Conservation (phyloP, 2,329 filamentous ascomycete genomes). For the Fusarium odoratissimum region DNA sequence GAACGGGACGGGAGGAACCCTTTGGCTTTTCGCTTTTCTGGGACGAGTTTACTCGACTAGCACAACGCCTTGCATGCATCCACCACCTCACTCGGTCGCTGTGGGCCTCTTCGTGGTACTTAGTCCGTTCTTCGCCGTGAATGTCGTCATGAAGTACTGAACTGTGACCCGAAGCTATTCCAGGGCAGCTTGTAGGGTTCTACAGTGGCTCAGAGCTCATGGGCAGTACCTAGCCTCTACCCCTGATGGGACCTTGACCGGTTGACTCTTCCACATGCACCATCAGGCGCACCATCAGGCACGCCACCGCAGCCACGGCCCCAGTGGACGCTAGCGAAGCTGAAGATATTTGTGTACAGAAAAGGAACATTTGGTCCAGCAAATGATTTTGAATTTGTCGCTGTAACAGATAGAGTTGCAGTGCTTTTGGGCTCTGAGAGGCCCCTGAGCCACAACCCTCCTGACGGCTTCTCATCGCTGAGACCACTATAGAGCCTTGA, state of each 20-base stretch:
- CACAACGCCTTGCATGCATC: conserved; percentile 45
- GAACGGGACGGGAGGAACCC: conserved; percentile 46
- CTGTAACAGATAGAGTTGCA: neutral
- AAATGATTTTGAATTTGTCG: neutral
- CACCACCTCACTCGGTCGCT: conserved; percentile 41
- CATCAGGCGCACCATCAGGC: conserved; percentile 37
- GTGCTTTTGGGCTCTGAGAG: neutral
- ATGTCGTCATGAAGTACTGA: conserved; percentile 21
- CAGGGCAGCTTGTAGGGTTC: conserved; percentile 2
- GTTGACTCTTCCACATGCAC: conserved; percentile 33
- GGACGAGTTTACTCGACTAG: conserved; percentile 42
- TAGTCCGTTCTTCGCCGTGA: conserved; percentile 12
- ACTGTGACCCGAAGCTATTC: neutral
- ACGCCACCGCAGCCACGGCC: conserved; percentile 45
- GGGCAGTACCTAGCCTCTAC: conserved; percentile 26
- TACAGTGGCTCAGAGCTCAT: conserved; percentile 1
- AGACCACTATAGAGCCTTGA: neutral
- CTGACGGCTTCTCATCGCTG: neutral
- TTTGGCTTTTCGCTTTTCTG: conserved; percentile 39
- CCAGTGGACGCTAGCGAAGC: conserved; percentile 42
- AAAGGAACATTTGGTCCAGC: conserved; percentile 6
- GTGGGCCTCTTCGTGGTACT: conserved; percentile 39
- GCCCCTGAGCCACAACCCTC: neutral
- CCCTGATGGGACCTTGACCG: conserved; percentile 20
- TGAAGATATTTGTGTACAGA: conserved; percentile 24